Percentiles rank a stretch among this genome's conserved stretches.
These are phyloP conservation scores for Blastobotrys illinoisensis DNA, from an alignment of 1,139 yeast genomes.

Conservation along the genomic window DNA sequence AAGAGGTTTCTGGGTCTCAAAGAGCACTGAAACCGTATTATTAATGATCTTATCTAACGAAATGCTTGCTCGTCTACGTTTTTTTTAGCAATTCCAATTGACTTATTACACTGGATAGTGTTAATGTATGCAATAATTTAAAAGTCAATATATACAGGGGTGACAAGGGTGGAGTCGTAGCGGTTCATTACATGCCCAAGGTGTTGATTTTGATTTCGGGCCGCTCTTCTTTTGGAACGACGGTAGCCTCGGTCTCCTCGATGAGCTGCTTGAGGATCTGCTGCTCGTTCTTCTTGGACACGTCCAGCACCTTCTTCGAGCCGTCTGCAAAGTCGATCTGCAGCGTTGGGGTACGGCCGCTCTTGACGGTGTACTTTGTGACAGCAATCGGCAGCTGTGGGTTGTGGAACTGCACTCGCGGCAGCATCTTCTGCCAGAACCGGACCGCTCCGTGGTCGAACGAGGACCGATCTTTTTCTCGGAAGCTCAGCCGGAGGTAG, in stretches of 20 bases:
- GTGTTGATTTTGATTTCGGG: constrained; percentile 2
- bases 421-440: constrained; percentile 71
- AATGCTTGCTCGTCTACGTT: too few species aligned
- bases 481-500: constrained; percentile 42
- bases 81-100: too few species aligned
- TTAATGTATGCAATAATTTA: constrained; percentile 1
- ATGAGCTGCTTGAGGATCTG: constrained; percentile 39
- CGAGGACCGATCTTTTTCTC: constrained; percentile 37
- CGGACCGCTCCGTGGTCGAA: constrained; percentile 33
- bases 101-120: too few species aligned
- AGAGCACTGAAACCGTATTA: not conserved
- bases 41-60: constrained; percentile 3
- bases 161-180: not conserved
- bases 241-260: constrained; percentile 33
- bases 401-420: constrained; percentile 77
- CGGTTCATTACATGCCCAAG: not conserved
- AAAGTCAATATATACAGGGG: not conserved
- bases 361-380: constrained; percentile 2
- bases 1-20: not conserved
- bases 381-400: constrained; percentile 62
- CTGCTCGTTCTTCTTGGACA: constrained; percentile 35
- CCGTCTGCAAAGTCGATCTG: constrained; percentile 30
- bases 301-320: constrained; percentile 31
- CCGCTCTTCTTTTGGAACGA: constrained; percentile 25
- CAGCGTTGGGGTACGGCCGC: not conserved